Conservation (phyloP, 2,329 filamentous ascomycete genomes). For the Nothomitra cinnamomea region DNA sequence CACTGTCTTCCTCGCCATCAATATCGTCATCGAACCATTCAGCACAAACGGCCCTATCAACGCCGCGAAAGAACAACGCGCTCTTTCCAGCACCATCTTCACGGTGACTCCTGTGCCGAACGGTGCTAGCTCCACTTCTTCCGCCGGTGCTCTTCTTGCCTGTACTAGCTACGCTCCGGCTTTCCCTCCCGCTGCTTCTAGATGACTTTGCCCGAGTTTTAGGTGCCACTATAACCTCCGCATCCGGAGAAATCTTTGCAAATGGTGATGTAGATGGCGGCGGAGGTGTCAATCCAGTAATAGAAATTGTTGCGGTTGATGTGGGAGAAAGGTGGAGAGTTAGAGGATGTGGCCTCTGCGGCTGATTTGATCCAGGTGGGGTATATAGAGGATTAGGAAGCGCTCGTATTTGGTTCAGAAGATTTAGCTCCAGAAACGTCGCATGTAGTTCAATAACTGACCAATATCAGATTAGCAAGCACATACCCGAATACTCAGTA, state of each 20-base stretch:
- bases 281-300: conserved; percentile 66
- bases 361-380: conserved; percentile 27
- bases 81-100: conserved; percentile 49
- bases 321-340: conserved; percentile 90
- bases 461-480: not conserved
- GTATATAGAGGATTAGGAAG: conserved; percentile 67
- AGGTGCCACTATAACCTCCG: conserved; percentile 92
- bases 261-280: conserved; percentile 55
- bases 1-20: conserved; percentile 22
- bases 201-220: conserved; percentile 63
- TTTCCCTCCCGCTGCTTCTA: conserved; percentile 49
- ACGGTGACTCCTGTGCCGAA: conserved; percentile 36
- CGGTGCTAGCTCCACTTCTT: conserved; percentile 57
- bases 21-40: conserved; percentile 65
- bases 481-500: not conserved
- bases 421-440: conserved; percentile 84
- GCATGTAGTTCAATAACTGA: conserved; percentile 85
- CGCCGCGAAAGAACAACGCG: conserved; percentile 60
- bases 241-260: conserved; percentile 82
- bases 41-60: conserved; percentile 51
- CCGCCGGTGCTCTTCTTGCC: conserved; percentile 55
- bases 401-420: conserved; percentile 81
- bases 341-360: conserved; percentile 53
- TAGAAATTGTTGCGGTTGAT: conserved; percentile 79
- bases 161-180: conserved; percentile 61